These are phyloP conservation scores for Stylonectria norvegica DNA, from an alignment of 2,329 filamentous ascomycete genomes.

Conservation along the genomic window DNA sequence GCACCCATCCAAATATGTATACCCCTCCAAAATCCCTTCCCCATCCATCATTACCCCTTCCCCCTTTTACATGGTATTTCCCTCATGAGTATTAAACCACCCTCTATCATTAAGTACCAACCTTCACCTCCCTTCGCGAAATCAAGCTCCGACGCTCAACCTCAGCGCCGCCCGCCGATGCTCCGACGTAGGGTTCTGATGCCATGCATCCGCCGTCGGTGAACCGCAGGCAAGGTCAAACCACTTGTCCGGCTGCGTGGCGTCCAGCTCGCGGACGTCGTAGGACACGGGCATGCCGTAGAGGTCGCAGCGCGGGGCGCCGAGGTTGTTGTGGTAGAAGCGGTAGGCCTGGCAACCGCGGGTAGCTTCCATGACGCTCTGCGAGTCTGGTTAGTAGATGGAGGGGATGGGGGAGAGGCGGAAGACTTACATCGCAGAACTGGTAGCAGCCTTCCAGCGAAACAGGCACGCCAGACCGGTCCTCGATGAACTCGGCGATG, in stretches of 20 bases:
- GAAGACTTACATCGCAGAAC: slow-evolving; percentile 36
- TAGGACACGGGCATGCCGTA: slow-evolving; percentile 33
- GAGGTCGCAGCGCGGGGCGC: slow-evolving; percentile 34
- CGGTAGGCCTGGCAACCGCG: slow-evolving; percentile 36
- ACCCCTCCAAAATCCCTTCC: background rate
- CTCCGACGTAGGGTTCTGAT: slow-evolving; percentile 3
- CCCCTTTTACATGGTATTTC: background rate
- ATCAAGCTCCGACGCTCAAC: background rate
- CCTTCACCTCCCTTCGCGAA: slow-evolving; percentile 1
- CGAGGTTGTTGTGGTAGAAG: slow-evolving; percentile 31
- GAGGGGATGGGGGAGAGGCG: background rate
- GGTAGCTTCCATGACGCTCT: slow-evolving; percentile 31
- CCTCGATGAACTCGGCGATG: slow-evolving; percentile 37
- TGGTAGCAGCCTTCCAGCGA: slow-evolving; percentile 41
- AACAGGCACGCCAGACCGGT: slow-evolving; percentile 31
- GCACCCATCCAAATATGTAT: slow-evolving; percentile 8
- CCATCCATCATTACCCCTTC: background rate
- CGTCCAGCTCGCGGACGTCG: slow-evolving; percentile 29
- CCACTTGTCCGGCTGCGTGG: slow-evolving; percentile 30
- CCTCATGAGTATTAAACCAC: no score
- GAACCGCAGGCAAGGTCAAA: slow-evolving; percentile 37
- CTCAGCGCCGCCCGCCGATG: slow-evolving; percentile 1
- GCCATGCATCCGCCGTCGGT: slow-evolving; percentile 27
- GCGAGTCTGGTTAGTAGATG: slow-evolving; percentile 1
- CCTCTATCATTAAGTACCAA: slow-evolving; percentile 12